phyloP scores from a whole-genome alignment of 148 eudicot genomes.

The Hydrangea macrophylla region DNA sequence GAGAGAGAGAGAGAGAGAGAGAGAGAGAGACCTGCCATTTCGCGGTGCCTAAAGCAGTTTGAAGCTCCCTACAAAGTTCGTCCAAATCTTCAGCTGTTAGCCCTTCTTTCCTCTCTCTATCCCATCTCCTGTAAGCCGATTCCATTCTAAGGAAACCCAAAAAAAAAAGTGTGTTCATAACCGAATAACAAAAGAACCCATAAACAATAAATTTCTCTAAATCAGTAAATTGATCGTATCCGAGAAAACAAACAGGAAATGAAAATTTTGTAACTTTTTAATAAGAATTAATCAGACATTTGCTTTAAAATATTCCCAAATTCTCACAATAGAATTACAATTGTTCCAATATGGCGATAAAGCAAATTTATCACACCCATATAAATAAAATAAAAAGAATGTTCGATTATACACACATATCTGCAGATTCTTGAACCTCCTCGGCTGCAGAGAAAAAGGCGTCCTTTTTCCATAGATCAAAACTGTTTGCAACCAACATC shows the following conservation, averaged over 20 bases:
- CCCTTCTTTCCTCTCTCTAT: conserved; percentile 64
- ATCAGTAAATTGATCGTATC: not conserved
- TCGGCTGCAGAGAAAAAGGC: conserved; percentile 87
- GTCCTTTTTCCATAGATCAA: conserved; percentile 95
- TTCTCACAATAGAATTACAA: too few relatives aligned
- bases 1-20: not conserved
- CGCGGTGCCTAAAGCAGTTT: conserved; percentile 87
- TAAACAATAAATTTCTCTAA: not conserved
- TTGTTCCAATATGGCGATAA: not conserved
- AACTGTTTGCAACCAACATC: conserved; percentile 89
- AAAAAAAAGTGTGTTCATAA: not conserved
- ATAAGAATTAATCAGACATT: too few relatives aligned
- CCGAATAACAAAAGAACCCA: not conserved
- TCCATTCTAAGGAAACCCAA: conserved; percentile 53
- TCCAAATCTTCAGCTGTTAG: conserved; percentile 33
- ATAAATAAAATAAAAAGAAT: not conserved
- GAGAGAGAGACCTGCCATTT: conserved; percentile 83
- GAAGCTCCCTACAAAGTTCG: conserved; percentile 66
- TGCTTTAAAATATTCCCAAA: too few relatives aligned
- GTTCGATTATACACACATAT: conserved; percentile 49
- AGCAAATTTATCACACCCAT: not conserved
- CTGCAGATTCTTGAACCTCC: conserved; percentile 91
- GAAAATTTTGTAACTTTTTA: not conserved
- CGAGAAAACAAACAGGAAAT: not conserved
- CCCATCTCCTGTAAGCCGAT: conserved; percentile 77